Evolutionary conservation across 2,329 filamentous ascomycete species (phyloP).

Genomic region (Mariannaea elegans): DNA sequence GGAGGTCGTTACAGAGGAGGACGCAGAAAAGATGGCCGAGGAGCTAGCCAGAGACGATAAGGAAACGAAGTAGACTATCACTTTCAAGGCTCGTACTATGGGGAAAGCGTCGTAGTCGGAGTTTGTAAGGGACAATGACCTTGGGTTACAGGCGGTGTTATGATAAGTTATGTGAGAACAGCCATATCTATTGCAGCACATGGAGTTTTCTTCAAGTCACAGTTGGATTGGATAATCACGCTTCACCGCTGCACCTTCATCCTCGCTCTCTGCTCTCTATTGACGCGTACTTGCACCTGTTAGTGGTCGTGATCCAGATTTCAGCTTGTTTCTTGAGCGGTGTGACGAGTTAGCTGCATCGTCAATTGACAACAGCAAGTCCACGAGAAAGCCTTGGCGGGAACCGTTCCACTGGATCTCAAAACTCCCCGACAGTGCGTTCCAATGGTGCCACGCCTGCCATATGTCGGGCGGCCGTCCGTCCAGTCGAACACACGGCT

Average conservation of each 20-base stretch:
- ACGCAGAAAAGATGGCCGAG: slow-evolving; percentile 18
- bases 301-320: background rate
- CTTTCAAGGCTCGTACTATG: background rate
- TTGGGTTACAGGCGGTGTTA: slow-evolving; percentile 4
- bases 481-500: too few relatives aligned
- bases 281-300: too few relatives aligned
- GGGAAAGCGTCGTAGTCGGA: slow-evolving; percentile 3
- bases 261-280: background rate
- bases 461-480: too few relatives aligned
- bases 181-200: slow-evolving; percentile 13
- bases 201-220: background rate
- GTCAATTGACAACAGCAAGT: background rate
- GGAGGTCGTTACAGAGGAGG: slow-evolving; percentile 25
- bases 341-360: background rate
- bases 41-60: slow-evolving; percentile 31
- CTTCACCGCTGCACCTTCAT: background rate
- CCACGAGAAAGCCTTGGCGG: background rate
- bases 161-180: slow-evolving; percentile 19
- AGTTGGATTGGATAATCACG: background rate
- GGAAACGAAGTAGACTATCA: slow-evolving; percentile 26
- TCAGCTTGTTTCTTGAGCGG: too few relatives aligned
- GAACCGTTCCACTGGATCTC: slow-evolving; percentile 7
- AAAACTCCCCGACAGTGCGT: slow-evolving; percentile 8
- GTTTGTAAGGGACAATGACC: background rate
- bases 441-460: slow-evolving; percentile 22